Conservation (phyloP, 2,329 filamentous ascomycete species). For the Stachybotrys chartarum region DNA sequence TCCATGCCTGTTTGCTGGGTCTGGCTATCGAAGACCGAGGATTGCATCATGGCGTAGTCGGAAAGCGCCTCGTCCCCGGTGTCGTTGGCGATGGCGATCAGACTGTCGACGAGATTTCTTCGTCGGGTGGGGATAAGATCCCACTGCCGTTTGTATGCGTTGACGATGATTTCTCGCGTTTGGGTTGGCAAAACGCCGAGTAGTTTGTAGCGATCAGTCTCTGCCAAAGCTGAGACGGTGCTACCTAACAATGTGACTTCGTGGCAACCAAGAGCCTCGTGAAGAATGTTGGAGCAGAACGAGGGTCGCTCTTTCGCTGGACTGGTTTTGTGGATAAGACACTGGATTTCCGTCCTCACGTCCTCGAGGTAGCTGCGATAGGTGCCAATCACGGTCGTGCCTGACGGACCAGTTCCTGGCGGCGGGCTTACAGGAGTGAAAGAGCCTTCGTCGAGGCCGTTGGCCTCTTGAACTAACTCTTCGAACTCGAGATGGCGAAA, state of each 20-base stretch:
- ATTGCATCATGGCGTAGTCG: constrained; percentile 29
- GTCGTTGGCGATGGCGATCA: constrained; percentile 27
- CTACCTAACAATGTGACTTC: constrained; percentile 13
- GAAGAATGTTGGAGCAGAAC: constrained; percentile 22
- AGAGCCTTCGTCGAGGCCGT: constrained; percentile 30
- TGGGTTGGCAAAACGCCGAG: constrained; percentile 30
- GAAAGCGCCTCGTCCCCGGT: constrained; percentile 24
- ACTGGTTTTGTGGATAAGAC: constrained; percentile 27
- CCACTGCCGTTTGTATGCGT: constrained; percentile 34
- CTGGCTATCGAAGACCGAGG: constrained; percentile 31
- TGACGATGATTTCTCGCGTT: constrained; percentile 24
- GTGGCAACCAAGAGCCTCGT: constrained; percentile 20
- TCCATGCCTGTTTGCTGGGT: constrained; percentile 18
- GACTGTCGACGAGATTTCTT: constrained; percentile 21
- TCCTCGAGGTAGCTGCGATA: constrained; percentile 43
- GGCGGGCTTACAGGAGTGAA: constrained; percentile 26
- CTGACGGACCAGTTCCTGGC: constrained; percentile 22
- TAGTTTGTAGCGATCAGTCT: constrained; percentile 24
- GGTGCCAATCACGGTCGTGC: constrained; percentile 29
- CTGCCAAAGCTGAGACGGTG: constrained; percentile 12
- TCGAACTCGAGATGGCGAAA: constrained; percentile 43
- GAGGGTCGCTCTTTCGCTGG: constrained; percentile 19
- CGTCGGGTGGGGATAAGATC: constrained; percentile 22
- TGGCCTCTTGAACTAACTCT: constrained; percentile 18
- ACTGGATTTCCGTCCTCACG: constrained; percentile 41